Evolutionary conservation across 1,284 basidiomycete species (phyloP).

Genomic region (Marasmius sp.): DNA sequence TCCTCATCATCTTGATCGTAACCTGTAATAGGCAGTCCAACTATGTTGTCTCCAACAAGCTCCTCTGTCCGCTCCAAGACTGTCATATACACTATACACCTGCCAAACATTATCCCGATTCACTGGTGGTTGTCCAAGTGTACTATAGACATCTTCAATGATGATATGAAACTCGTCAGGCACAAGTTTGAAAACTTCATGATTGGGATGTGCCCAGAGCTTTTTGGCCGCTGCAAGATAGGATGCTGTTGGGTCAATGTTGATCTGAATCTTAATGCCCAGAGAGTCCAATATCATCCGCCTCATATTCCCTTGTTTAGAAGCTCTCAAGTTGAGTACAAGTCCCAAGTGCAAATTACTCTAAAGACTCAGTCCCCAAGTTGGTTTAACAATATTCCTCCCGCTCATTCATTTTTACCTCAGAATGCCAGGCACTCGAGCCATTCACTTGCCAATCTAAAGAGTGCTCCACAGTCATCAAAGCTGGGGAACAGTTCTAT

Average conservation of each 20-base stretch:
- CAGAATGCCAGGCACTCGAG: not conserved
- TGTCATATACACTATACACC: not conserved
- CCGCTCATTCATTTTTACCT: not conserved
- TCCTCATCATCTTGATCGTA: not conserved
- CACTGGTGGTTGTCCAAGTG: not conserved
- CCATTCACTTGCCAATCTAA: not conserved
- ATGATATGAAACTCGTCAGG: not conserved
- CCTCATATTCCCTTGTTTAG: no score
- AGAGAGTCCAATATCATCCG: no score
- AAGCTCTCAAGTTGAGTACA: no score
- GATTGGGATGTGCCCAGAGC: not conserved
- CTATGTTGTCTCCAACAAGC: not conserved
- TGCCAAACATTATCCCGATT: not conserved
- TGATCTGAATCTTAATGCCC: not conserved
- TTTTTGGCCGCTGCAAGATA: not conserved
- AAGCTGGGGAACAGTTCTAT: not conserved
- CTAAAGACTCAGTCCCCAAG: not conserved
- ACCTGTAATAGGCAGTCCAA: not conserved
- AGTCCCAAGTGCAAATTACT: not conserved
- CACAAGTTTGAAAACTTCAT: not conserved
- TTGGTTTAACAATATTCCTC: not conserved
- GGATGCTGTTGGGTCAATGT: not conserved
- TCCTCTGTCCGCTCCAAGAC: not conserved
- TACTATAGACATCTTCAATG: not conserved
- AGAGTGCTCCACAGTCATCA: not conserved